Percentiles rank a stretch among this genome's conserved stretches.
Conservation (phyloP, 148 eudicot species). For the Oxyria digyna region DNA sequence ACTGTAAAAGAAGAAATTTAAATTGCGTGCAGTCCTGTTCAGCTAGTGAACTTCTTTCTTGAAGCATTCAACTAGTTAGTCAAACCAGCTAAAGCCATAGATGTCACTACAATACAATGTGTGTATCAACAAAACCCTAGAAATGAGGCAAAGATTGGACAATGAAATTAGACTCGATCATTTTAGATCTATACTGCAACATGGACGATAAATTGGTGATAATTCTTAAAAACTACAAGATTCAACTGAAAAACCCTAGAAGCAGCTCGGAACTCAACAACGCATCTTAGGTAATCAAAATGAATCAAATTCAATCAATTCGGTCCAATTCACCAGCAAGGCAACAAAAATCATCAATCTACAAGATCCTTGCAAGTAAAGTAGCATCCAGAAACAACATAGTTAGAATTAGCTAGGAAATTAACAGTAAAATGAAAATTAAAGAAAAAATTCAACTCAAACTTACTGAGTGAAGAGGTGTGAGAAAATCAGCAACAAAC, state of each 20-base stretch:
- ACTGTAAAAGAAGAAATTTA: constrained; percentile 1
- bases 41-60: neutral
- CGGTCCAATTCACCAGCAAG: neutral
- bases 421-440: neutral
- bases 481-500: constrained; percentile 10
- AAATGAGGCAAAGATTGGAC: constrained; percentile 1
- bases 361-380: neutral
- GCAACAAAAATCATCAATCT: neutral
- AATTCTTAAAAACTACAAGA: neutral
- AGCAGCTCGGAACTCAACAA: neutral
- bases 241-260: neutral
- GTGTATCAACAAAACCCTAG: constrained; percentile 4
- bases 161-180: neutral
- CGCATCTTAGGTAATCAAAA: neutral
- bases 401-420: neutral
- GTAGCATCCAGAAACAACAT: neutral
- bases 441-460: neutral
- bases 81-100: neutral
- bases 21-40: neutral
- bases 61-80: neutral
- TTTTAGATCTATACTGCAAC: constrained; percentile 7
- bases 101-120: neutral
- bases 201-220: neutral
- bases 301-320: neutral
- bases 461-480: constrained; percentile 42